These are phyloP conservation scores for Quercus wislizeni DNA, from an alignment of 306 rosid species.

Conservation along the genomic window DNA sequence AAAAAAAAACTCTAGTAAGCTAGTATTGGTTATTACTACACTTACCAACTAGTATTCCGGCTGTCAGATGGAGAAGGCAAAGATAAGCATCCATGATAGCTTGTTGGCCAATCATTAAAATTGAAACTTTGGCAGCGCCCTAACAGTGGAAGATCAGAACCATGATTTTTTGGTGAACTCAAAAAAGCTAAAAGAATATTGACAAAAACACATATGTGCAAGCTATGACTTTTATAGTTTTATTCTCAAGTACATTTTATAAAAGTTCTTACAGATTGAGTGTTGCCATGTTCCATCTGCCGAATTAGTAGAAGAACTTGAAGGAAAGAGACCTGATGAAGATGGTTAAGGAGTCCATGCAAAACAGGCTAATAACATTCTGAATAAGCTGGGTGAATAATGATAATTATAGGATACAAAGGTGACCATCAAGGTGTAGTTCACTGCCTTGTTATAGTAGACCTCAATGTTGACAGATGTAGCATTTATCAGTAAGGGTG, in stretches of 20 bases:
- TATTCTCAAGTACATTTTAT: neutral
- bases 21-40: slow-evolving; percentile 1
- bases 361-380: slow-evolving; percentile 21
- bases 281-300: slow-evolving; percentile 99
- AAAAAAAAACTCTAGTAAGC: neutral
- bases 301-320: slow-evolving; percentile 97
- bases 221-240: neutral
- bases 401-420: slow-evolving; percentile 78
- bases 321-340: slow-evolving; percentile 81
- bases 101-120: slow-evolving; percentile 94
- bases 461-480: slow-evolving; percentile 89
- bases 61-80: slow-evolving; percentile 93
- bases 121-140: slow-evolving; percentile 99
- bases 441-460: slow-evolving; percentile 95
- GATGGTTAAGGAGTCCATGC: slow-evolving; percentile 50
- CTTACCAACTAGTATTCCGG: slow-evolving; percentile 95
- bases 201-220: neutral
- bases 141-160: slow-evolving; percentile 34
- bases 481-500: slow-evolving; percentile 79
- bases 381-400: slow-evolving; percentile 12
- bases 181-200: neutral
- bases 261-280: slow-evolving; percentile 79
- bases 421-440: slow-evolving; percentile 98
- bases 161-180: neutral
- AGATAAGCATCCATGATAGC: slow-evolving; percentile 99